Conservation (phyloP, 2,329 filamentous ascomycete species). For the Fusarium pseudonygamai region DNA sequence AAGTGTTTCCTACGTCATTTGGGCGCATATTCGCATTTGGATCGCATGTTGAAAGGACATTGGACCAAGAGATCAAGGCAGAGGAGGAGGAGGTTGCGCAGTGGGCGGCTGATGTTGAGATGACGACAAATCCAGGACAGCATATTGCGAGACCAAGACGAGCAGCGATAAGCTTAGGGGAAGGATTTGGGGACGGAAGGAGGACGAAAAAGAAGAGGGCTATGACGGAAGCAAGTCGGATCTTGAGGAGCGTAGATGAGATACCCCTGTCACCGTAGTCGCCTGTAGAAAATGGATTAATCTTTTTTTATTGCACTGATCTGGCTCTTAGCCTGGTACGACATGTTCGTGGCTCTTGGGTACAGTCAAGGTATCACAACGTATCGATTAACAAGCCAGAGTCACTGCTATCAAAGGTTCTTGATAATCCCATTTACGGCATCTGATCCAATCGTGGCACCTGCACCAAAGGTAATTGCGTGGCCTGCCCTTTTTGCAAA, state of each 20-base stretch:
- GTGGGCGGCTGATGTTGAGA: constrained; percentile 8
- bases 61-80: constrained; percentile 13
- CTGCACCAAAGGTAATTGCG: background rate
- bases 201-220: background rate
- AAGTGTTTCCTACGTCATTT: background rate
- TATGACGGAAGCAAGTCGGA: constrained; percentile 10
- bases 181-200: background rate
- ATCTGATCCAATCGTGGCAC: background rate
- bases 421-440: background rate
- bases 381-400: no score
- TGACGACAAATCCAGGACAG: no score
- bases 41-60: background rate
- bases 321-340: background rate
- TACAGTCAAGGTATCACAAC: no score
- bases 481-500: background rate
- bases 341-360: fast-evolving
- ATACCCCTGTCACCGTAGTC: background rate
- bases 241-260: constrained; percentile 17
- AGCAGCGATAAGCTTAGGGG: background rate
- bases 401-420: background rate
- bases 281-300: background rate
- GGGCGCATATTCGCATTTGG: constrained; percentile 15
- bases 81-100: constrained; percentile 9
- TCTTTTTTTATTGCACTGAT: no score
- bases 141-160: constrained; percentile 5